Conservation (phyloP, 1,139 yeast genomes). For the Suhomyces bokatorum region DNA sequence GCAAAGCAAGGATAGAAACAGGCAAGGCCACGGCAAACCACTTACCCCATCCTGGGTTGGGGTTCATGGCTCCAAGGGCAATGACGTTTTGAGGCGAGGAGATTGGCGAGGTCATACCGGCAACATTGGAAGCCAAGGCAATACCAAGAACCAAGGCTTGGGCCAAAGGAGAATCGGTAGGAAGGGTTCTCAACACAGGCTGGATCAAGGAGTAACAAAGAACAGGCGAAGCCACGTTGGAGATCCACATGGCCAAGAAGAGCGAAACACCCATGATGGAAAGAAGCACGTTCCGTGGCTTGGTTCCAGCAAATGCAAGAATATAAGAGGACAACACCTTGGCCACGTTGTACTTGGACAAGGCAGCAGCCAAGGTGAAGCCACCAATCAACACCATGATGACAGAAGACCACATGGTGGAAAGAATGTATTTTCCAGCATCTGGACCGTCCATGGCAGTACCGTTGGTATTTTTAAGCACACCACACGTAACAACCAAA, state of each 20-base stretch:
- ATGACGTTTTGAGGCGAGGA: slow-evolving; percentile 94
- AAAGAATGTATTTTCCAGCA: slow-evolving; percentile 74
- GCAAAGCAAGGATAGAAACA: slow-evolving; percentile 59
- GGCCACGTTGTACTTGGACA: slow-evolving; percentile 87
- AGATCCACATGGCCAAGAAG: slow-evolving; percentile 91
- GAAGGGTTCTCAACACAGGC: slow-evolving; percentile 79
- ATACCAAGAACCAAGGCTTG: slow-evolving; percentile 85
- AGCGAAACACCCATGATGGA: slow-evolving; percentile 85
- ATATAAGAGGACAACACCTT: slow-evolving; percentile 80
- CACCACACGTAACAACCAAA: slow-evolving; percentile 69
- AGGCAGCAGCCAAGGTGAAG: slow-evolving; percentile 89
- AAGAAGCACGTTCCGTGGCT: slow-evolving; percentile 72
- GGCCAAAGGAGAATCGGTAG: slow-evolving; percentile 74
- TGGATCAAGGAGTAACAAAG: slow-evolving; percentile 86
- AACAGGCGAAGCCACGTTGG: slow-evolving; percentile 96
- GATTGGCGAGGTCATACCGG: slow-evolving; percentile 96
- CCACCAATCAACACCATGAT: slow-evolving; percentile 89
- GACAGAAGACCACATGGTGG: slow-evolving; percentile 94
- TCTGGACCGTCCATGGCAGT: slow-evolving; percentile 57
- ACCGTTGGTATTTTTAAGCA: slow-evolving; percentile 58
- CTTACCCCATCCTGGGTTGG: slow-evolving; percentile 90
- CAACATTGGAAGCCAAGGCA: slow-evolving; percentile 87
- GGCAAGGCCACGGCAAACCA: slow-evolving; percentile 92
- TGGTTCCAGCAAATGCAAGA: slow-evolving; percentile 79
- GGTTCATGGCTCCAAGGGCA: slow-evolving; percentile 83